Base-by-base conservation (phyloP, 1,139 yeast species). In the Cylindricascospora bacillispora region DNA sequence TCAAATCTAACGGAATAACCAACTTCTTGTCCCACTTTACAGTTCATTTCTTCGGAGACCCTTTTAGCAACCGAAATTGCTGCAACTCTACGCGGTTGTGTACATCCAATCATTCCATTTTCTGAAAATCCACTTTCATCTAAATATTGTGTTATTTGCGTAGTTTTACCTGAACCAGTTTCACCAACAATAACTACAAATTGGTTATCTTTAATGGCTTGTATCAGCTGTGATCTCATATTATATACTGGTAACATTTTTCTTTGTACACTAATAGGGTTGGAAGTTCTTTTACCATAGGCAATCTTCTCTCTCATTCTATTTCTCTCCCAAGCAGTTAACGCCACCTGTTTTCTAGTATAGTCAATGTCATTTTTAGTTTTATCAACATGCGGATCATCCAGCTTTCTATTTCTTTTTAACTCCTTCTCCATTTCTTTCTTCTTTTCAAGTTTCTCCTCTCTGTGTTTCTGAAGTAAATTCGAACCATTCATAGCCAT, bases 131-230 rank as follows among this genome's bases (percentile, higher is more conserved):
- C 95, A 13, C 77, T 83, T 47, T 85, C 95, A 41, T 73, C 69
- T 15, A 89, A 59, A 48, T 74, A 89, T 45, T 89, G 97, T 0
- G 97, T 95, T 9, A 89, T 58, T 54, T 89, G 95, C 0, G 98
- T 89, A 0, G 98, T 89, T 46, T 89, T 89, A 44, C 98, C 98
- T 0, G 95, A 85, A 27, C 98, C 98, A 0, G 98, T 89, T 51
- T 89, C 97, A 36, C 98, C 98, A 21, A 89, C 95, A 27, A 89
- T 79, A 25, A 89, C 79, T 23, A 86, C 50, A 20, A 86, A 78
- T 47, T 83, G 94, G 44, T 80, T 70, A 11, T 67, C 56, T 13
- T 54, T 49, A 3, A 89, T 65, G 0, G 83, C 73, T 0, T 66
- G 63, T n/a, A 89, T 53, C 17, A 89, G 65, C 30, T 70, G 64